Evolutionary conservation across 177 flowering plant genomes (phyloP).

Genomic region (Vitis hybrid): DNA sequence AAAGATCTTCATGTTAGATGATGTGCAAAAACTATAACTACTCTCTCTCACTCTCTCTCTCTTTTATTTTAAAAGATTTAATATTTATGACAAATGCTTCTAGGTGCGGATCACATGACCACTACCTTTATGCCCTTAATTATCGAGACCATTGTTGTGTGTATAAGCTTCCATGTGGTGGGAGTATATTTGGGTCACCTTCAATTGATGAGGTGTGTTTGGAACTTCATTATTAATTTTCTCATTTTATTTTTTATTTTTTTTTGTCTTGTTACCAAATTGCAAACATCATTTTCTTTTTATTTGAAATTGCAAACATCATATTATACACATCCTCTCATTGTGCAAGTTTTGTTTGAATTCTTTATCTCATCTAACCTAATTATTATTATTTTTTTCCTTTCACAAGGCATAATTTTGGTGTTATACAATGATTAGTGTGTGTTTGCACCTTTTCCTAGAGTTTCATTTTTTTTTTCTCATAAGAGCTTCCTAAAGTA

Average conservation of each 20-base stretch:
- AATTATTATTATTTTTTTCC: too few species aligned
- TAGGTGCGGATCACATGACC: slow-evolving; percentile 98
- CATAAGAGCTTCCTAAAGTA: too few species aligned
- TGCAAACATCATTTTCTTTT: too few species aligned
- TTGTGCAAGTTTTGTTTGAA: too few species aligned
- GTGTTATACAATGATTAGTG: too few species aligned
- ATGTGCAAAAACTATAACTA: neutral
- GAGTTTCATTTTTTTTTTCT: too few species aligned
- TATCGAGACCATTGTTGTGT: slow-evolving; percentile 60
- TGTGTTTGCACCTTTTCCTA: too few species aligned
- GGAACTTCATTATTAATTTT: neutral
- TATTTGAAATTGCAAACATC: too few species aligned
- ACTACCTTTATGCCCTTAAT: slow-evolving; percentile 81
- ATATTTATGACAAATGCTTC: slow-evolving; percentile 12
- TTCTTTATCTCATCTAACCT: too few species aligned
- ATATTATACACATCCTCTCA: too few species aligned
- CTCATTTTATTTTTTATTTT: too few species aligned
- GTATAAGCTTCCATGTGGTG: slow-evolving; percentile 70
- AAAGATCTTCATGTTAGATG: neutral
- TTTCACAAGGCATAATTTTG: too few species aligned
- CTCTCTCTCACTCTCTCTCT: neutral
- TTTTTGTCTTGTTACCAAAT: neutral
- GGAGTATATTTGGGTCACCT: slow-evolving; percentile 90
- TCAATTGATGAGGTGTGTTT: slow-evolving; percentile 63
- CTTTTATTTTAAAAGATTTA: slow-evolving; percentile 3